phyloP scores from a whole-genome alignment of 2,329 filamentous ascomycete species.

The Xylaria multiplex region DNA sequence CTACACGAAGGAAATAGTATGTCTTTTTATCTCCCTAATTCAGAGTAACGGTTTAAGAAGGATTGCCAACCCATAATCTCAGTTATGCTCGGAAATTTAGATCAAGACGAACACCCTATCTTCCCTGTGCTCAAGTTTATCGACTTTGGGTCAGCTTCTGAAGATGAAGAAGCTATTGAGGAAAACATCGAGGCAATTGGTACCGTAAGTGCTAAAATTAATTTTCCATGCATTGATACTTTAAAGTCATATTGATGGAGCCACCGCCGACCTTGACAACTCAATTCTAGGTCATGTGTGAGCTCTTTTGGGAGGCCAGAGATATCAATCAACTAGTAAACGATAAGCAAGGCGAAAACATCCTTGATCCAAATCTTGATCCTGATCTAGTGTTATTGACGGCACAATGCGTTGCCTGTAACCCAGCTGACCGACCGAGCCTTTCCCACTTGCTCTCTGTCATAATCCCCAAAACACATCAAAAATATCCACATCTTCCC shows the following conservation, averaged over 20 bases:
- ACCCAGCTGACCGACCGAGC: background rate
- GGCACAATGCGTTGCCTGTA: background rate
- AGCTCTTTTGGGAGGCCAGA: background rate
- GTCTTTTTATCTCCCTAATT: background rate
- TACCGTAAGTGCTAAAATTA: background rate
- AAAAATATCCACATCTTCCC: conserved; percentile 5
- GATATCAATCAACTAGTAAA: background rate
- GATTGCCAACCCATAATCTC: background rate
- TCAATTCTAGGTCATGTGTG: conserved; percentile 4
- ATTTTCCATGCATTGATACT: background rate
- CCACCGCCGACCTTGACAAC: background rate
- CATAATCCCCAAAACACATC: background rate
- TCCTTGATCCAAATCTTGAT: conserved; percentile 3
- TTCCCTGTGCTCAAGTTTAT: conserved; percentile 13
- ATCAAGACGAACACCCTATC: background rate
- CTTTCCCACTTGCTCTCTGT: conserved; percentile 1
- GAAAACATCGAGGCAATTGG: conserved; percentile 1
- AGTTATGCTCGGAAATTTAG: conserved; percentile 13
- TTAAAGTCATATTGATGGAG: background rate
- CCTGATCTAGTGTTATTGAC: background rate
- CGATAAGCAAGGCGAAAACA: background rate
- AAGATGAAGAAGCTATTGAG: background rate
- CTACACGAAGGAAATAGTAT: conserved; percentile 6
- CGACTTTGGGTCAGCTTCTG: background rate
- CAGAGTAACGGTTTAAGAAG: background rate